Conservation (phyloP, 192 early-diverging fungal genomes). For the Kickxella alabastrina region DNA sequence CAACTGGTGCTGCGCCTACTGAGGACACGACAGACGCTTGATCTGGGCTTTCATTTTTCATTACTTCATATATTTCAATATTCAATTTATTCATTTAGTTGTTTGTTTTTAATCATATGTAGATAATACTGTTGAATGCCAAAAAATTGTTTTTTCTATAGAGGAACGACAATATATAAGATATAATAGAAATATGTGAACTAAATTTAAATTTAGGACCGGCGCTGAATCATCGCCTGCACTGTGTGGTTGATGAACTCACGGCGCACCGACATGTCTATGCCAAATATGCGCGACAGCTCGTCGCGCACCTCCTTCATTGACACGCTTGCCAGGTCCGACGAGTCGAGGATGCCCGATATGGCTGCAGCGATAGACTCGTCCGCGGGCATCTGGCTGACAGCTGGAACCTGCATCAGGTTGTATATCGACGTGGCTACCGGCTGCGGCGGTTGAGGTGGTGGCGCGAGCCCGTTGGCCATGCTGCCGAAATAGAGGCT, state of each 20-base stretch:
- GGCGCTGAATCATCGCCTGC: slow-evolving; percentile 46
- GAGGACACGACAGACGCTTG: not conserved
- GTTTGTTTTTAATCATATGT: not conserved
- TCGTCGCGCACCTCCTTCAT: slow-evolving; percentile 81
- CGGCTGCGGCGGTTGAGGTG: slow-evolving; percentile 7
- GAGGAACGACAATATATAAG: not conserved
- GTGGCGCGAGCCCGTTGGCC: not conserved
- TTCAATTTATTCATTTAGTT: not conserved
- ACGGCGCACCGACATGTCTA: slow-evolving; percentile 58
- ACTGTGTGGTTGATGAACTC: slow-evolving; percentile 68
- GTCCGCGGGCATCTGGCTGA: slow-evolving; percentile 55
- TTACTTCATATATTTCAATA: not conserved
- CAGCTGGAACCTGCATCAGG: slow-evolving; percentile 13
- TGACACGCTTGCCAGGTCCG: slow-evolving; percentile 67
- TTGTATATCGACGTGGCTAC: slow-evolving; percentile 22
- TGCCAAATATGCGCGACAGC: slow-evolving; percentile 59
- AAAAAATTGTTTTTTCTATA: not conserved
- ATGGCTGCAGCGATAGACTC: slow-evolving; percentile 64
- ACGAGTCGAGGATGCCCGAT: slow-evolving; percentile 57
- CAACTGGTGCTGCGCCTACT: not conserved
- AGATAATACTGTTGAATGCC: not conserved
- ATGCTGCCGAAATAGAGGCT: slow-evolving; percentile 25
- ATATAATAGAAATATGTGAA: not conserved
- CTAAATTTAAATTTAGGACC: not conserved
- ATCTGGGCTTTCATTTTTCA: not conserved